These are phyloP conservation scores for Phlebiopsis flavidoalba DNA, from an alignment of 768 basidiomycete genomes.

Conservation along the genomic window DNA sequence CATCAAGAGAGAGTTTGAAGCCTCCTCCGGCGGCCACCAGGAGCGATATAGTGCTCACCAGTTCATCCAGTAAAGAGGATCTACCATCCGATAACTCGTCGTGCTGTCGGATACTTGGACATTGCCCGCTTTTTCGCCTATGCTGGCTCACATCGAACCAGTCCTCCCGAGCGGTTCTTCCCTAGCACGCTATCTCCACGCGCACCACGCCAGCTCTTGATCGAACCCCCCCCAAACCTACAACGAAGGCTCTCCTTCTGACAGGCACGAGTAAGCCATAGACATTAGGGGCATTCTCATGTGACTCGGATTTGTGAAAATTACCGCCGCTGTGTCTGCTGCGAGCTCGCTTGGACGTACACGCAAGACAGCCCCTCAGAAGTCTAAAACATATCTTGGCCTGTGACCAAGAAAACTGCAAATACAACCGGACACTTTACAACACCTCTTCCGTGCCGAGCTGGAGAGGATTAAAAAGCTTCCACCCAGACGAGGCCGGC, in stretches of 20 bases:
- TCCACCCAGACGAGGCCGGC: not conserved
- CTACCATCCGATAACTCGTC: slow-evolving; percentile 19
- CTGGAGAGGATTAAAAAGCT: slow-evolving; percentile 15
- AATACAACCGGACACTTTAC: slow-evolving; percentile 51
- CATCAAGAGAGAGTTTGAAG: not conserved
- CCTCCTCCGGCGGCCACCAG: not conserved
- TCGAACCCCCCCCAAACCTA: not conserved
- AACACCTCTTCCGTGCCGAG: slow-evolving; percentile 46
- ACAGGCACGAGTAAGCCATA: no score
- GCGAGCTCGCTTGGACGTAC: slow-evolving; percentile 65
- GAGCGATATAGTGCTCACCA: not conserved
- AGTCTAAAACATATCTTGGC: slow-evolving; percentile 60
- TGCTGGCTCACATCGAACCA: not conserved
- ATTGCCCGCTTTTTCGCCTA: slow-evolving; percentile 43
- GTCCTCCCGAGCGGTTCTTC: slow-evolving; percentile 1
- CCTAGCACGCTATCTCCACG: not conserved
- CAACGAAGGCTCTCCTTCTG: no score
- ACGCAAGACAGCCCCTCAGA: slow-evolving; percentile 57
- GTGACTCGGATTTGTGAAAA: slow-evolving; percentile 39
- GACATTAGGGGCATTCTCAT: slow-evolving; percentile 37
- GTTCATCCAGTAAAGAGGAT: not conserved
- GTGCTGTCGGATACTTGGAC: not conserved
- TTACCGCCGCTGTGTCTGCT: slow-evolving; percentile 59
- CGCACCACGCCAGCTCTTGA: not conserved
- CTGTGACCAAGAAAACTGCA: slow-evolving; percentile 62